A percentile compares a stretch with the other conserved stretches of the same genome.
phyloP scores from a whole-genome alignment of 2,329 filamentous ascomycete species.

The Penicillium thymicola region DNA sequence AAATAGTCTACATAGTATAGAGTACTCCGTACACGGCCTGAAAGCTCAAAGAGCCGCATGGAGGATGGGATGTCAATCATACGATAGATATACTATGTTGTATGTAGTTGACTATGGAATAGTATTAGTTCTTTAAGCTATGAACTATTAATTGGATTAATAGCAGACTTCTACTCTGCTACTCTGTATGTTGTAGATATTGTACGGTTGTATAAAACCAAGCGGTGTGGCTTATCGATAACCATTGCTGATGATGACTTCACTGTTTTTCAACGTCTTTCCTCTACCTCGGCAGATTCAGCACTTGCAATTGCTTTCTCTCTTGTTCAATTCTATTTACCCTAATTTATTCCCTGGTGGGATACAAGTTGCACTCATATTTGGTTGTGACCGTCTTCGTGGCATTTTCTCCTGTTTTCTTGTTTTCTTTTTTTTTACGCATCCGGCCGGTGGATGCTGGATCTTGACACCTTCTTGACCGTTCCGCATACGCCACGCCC shows the following conservation, averaged over 20 bases:
- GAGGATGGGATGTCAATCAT: neutral
- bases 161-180: neutral
- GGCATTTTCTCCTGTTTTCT: neutral
- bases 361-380: neutral
- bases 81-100: neutral
- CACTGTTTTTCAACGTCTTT: constrained; percentile 1
- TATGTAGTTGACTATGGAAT: neutral
- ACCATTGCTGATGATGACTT: constrained; percentile 4
- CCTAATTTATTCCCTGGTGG: neutral
- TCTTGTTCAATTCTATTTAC: neutral
- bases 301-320: neutral
- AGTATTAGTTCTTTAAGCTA: neutral
- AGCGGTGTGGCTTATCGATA: constrained; percentile 3
- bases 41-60: neutral
- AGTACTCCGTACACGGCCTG: neutral
- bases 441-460: neutral
- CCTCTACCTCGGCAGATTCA: neutral
- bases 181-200: no score
- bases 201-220: neutral
- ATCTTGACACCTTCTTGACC: neutral
- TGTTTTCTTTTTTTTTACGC: neutral
- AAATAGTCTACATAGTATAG: neutral
- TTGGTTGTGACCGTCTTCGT: neutral
- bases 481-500: neutral
- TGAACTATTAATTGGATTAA: neutral